Evolutionary conservation across 2,329 filamentous ascomycete genomes (phyloP).

Genomic region (Stagonosporopsis vannaccii): DNA sequence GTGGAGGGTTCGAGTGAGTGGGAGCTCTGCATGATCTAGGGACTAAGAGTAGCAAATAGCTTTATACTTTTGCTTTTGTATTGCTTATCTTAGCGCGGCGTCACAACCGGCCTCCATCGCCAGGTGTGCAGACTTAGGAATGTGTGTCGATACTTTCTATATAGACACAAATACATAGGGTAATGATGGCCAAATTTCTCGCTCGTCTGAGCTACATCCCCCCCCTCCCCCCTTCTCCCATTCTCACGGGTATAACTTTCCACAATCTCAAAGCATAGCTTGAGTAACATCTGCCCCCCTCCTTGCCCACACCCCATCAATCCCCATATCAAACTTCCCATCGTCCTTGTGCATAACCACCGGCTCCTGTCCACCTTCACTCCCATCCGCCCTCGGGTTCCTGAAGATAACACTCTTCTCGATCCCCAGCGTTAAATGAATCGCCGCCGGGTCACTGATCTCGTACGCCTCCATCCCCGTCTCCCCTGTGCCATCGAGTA

Average conservation of each 20-base stretch:
- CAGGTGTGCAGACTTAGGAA: too few species aligned
- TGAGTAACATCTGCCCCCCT: conserved; percentile 16
- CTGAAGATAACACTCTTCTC: conserved; percentile 20
- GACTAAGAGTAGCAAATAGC: too few species aligned
- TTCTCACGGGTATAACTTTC: background rate
- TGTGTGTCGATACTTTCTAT: too few species aligned
- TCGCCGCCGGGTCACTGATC: conserved; percentile 14
- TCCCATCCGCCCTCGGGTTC: conserved; percentile 6
- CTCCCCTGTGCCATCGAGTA: background rate
- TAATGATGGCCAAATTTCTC: too few species aligned
- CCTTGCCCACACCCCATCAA: conserved; percentile 18
- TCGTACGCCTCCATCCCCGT: conserved; percentile 4
- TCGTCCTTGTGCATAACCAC: conserved; percentile 17
- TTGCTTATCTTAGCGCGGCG: too few species aligned
- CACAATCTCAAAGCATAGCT: conserved; percentile 8
- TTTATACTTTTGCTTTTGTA: too few species aligned
- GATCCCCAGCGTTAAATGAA: conserved; percentile 18
- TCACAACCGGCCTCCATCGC: too few species aligned
- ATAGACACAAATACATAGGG: too few species aligned
- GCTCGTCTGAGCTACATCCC: too few species aligned
- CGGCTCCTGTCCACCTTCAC: conserved; percentile 10
- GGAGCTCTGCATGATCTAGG: too few species aligned
- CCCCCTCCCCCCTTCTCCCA: too few species aligned
- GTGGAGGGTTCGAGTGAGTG: too few species aligned
- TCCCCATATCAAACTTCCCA: conserved; percentile 20